Evolutionary conservation across 768 basidiomycete species (phyloP).

Genomic region (Tulasnella sp.): DNA sequence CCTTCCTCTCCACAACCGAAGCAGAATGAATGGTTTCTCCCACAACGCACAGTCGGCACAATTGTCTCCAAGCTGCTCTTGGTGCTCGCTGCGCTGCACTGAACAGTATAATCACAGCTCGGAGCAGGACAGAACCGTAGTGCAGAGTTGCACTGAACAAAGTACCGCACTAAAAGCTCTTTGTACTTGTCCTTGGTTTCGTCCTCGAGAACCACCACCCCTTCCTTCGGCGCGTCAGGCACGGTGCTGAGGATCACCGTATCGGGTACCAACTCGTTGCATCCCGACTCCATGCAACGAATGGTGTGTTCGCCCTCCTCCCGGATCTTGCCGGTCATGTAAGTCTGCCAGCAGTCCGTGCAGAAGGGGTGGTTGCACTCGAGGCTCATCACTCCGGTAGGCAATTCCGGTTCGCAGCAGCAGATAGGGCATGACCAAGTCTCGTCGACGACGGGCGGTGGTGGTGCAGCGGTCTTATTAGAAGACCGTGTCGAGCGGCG

Average conservation of each 20-base stretch:
- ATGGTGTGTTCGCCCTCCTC: conserved; percentile 66
- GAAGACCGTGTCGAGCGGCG: conserved; percentile 23
- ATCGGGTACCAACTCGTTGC: conserved; percentile 54
- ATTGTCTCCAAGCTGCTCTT: conserved; percentile 61
- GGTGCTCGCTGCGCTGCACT: conserved; percentile 70
- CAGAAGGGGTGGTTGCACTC: conserved; percentile 82
- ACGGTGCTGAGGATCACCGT: conserved; percentile 34
- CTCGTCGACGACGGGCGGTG: conserved; percentile 26
- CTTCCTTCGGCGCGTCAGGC: neutral
- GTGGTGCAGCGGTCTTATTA: conserved; percentile 21
- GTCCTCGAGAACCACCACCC: neutral
- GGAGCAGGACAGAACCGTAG: conserved; percentile 96
- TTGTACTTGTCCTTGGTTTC: conserved; percentile 25
- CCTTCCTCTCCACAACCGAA: conserved; percentile 85
- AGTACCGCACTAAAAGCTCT: conserved; percentile 80
- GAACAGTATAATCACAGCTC: conserved; percentile 86
- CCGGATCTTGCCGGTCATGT: conserved; percentile 66
- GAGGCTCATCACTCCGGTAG: conserved; percentile 45
- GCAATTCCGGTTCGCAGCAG: conserved; percentile 59
- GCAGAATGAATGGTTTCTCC: conserved; percentile 67
- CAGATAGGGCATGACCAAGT: conserved; percentile 89
- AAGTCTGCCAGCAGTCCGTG: conserved; percentile 71
- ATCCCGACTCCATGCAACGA: conserved; percentile 73
- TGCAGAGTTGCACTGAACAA: conserved; percentile 68
- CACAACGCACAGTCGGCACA: conserved; percentile 85